Conservation (phyloP, 495 filamentous ascomycete genomes). For the Hypoxylon fuscum region DNA sequence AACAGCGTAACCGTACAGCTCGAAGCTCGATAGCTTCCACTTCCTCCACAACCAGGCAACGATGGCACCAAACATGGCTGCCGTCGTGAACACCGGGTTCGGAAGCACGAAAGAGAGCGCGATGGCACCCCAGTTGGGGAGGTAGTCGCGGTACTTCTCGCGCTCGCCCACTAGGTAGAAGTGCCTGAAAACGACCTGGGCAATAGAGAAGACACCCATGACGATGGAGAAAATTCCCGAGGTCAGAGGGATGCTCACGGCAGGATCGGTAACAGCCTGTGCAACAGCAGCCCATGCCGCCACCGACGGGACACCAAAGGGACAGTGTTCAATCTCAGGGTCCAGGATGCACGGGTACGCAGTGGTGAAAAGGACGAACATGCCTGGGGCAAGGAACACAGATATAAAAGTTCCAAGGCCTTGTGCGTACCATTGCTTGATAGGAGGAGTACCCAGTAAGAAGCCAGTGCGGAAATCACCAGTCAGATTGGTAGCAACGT, state of each 20-base stretch:
- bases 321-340: constrained; percentile 51
- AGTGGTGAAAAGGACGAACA: constrained; percentile 70
- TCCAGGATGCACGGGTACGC: constrained; percentile 73
- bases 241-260: constrained; percentile 62
- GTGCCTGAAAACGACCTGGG: constrained; percentile 66
- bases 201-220: constrained; percentile 59
- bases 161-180: constrained; percentile 62
- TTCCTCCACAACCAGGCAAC: constrained; percentile 67
- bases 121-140: constrained; percentile 75
- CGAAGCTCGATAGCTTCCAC: constrained; percentile 63
- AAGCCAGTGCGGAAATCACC: constrained; percentile 71
- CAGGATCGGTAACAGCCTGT: constrained; percentile 68
- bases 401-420: constrained; percentile 66
- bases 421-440: constrained; percentile 71
- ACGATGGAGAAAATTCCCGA: constrained; percentile 66
- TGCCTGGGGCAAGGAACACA: constrained; percentile 68
- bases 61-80: constrained; percentile 67
- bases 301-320: constrained; percentile 69
- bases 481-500: constrained; percentile 60
- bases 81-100: constrained; percentile 63
- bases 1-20: constrained; percentile 70
- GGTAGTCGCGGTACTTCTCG: constrained; percentile 66
- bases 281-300: constrained; percentile 72
- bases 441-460: constrained; percentile 68
- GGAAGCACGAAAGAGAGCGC: constrained; percentile 71